Evolutionary conservation across 805 yeast genomes (phyloP), one percentile per base, ranked within the genome.

Genomic region (Sugiyamaella marilandica): DNA sequence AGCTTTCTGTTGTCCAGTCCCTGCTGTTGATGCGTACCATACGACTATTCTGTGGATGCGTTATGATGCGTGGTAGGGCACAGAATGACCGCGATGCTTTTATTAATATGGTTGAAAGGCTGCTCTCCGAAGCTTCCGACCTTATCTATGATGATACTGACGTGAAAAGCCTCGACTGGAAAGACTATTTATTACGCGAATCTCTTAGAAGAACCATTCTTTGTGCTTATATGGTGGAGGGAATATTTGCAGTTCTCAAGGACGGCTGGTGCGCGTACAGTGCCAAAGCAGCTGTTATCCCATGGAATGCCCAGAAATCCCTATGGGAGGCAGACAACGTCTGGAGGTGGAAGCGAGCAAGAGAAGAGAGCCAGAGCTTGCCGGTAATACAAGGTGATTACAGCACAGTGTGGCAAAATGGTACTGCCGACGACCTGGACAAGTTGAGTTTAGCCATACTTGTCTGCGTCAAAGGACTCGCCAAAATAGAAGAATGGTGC

Each of bases 311-410:
- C 24, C 43, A 39, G 43, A 39, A 39, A 21, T 11, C 21, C 24
- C 21, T 39, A 10, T 39, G 43, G 43, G 43, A 39, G 9, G 43
- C 43, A 16, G 43, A 39, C 9, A 39, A 39, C 21, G 24, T 10
- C 21, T 39, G 43, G 43, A 39, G 43, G 16, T 39, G 43, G 43
- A 39, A 39, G 19, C 43, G 43, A 19, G 19, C 43, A n/a, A 13
- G 43, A 9, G 43, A 19, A 4, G 43, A 39, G 21, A 39, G 24
- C 14, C 19, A 39, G 21, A 16, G 21, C 21, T 39, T 39, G 13
- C 43, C 43, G 19, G 21, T 39, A 16, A 11, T 39, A 13, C 19
- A 39, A 14, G 43, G 43, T 2, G 43, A 39, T 21, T 13, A 5
- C 19, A 10, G 24, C 7, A 5, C 13, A 10, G 13, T 39, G 5